Percentiles rank a stretch among this genome's conserved stretches.
Evolutionary conservation across 2,329 filamentous ascomycete genomes (phyloP).

Genomic region (Colletotrichum karsti): DNA sequence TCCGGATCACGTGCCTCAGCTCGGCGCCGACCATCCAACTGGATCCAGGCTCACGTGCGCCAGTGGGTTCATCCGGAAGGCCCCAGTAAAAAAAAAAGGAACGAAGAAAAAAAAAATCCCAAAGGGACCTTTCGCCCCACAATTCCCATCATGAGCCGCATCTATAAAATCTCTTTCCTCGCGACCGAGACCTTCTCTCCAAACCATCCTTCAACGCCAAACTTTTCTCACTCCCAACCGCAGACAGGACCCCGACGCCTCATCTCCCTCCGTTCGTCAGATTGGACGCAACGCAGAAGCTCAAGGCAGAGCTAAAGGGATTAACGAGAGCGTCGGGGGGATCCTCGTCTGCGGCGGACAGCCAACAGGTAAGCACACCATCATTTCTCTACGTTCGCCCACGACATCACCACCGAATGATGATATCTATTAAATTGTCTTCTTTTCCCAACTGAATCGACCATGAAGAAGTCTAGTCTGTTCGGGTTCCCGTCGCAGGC

Average conservation of each 20-base stretch:
- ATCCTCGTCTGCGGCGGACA: background rate
- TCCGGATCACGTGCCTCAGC: background rate
- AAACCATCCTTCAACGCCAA: background rate
- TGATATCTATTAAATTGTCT: constrained; percentile 77
- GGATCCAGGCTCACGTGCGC: background rate
- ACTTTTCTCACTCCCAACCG: background rate
- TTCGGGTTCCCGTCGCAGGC: constrained; percentile 66
- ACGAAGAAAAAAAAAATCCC: constrained; percentile 28
- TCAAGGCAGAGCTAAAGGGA: background rate
- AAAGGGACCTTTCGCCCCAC: constrained; percentile 6
- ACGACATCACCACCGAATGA: constrained; percentile 58
- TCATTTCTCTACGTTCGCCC: background rate
- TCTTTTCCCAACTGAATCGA: constrained; percentile 91
- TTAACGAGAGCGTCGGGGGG: background rate
- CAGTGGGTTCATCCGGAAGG: background rate
- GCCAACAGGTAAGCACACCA: constrained; percentile 5
- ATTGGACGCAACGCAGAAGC: background rate
- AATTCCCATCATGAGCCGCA: constrained; percentile 22
- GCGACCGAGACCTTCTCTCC: background rate
- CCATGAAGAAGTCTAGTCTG: constrained; percentile 81
- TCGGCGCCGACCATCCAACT: background rate
- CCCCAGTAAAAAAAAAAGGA: constrained; percentile 22
- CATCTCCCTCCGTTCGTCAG: too few species aligned
- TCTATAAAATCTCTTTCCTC: constrained; percentile 23
- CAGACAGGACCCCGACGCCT: background rate